Base-by-base conservation (phyloP, 148 eudicot genomes). In the Bassia scoparia region DNA sequence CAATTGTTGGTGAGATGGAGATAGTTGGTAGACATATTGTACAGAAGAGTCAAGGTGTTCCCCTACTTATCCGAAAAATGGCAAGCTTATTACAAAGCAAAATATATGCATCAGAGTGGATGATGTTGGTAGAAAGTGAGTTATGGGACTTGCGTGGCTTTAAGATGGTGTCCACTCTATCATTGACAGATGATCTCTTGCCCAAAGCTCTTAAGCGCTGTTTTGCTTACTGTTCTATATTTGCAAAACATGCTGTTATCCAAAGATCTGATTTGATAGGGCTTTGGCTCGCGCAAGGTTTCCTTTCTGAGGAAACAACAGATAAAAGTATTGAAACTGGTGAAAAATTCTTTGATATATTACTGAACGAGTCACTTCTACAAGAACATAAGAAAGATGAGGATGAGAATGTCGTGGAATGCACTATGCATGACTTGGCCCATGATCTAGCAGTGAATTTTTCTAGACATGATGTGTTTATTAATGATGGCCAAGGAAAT, bases 201-300 rank as follows among this genome's bases (percentile, higher is more conserved):
- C 68, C 68, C 23, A 38, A 37, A 20, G 27, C 68, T 63, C 68
- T 63, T 0, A 63, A 31, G 48, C 26, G 48, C 20, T 67, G 70
- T 27, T 41, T 67, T 41, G 35, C 70, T 4, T 44, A 67, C 17
- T 67, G 54, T 24, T 43, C 34, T 24, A 26, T 67, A 5, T 67
- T 67, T 15, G 34, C 52, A 7, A 44, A 67, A 7, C 3, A 18
- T 7, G 13, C 70, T 16, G 26, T 7, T 17, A 44, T 67, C 13
- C 18, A 1, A 17, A 67, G 27, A 26, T 24, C 2, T 44, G 70
- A 67, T 44, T 41, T 67, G 70, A 44, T 67, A 16, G 1, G 23
- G 31, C 70, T 67, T 34, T 67, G 70, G 70, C 21, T 67, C 13
- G 70, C 54, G 12, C 70, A 67, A 67, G 70, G 53, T 7, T 67